Conservation (phyloP, 345 rosid genomes). For the Cardiospermum halicacabum region DNA sequence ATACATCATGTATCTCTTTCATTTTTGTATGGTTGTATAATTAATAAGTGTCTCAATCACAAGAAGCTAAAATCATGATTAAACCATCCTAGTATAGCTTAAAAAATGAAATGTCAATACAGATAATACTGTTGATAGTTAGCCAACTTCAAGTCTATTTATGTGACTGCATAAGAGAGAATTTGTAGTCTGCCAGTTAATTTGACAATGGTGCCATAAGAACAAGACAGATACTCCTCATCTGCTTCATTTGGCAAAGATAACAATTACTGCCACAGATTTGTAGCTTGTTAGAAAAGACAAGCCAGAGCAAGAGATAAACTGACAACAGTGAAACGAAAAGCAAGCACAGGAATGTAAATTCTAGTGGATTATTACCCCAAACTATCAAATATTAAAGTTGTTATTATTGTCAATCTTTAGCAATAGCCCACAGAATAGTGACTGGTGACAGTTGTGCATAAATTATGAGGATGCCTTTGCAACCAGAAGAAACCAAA, state of each 20-base stretch:
- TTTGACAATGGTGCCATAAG: neutral
- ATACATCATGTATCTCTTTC: neutral
- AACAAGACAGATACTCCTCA: neutral
- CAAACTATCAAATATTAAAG: constrained; percentile 2
- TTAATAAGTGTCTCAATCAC: neutral
- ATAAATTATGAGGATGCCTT: neutral
- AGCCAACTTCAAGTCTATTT: neutral
- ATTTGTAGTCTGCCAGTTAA: neutral
- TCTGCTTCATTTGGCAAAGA: neutral
- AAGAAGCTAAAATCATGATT: neutral
- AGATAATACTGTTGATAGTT: neutral
- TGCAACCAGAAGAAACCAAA: neutral
- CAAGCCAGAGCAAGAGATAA: neutral
- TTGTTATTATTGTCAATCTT: neutral
- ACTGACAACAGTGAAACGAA: neutral
- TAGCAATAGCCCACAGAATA: neutral
- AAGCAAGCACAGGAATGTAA: neutral
- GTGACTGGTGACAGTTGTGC: neutral
- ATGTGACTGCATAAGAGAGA: neutral
- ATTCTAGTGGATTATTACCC: neutral
- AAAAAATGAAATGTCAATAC: neutral
- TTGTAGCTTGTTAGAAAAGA: constrained; percentile 1
- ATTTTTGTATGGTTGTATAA: neutral
- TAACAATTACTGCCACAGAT: neutral
- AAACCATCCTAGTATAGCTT: neutral